Conservation (phyloP, 345 rosid species). For the Eucalyptus albens region DNA sequence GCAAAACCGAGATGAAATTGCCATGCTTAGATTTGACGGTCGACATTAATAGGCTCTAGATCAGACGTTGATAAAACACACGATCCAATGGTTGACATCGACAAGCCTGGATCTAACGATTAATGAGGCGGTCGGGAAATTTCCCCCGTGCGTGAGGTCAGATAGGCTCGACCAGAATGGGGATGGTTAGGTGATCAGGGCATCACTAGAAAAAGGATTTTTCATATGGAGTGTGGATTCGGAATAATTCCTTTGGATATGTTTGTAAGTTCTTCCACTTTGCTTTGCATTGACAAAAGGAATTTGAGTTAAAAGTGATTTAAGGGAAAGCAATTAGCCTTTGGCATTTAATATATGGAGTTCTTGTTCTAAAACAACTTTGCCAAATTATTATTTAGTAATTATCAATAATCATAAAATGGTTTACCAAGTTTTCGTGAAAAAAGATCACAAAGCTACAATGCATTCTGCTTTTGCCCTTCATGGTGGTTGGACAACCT, state of each 20-base stretch:
- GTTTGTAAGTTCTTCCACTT: background rate
- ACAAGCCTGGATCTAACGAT: background rate
- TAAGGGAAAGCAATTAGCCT: background rate
- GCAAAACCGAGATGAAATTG: background rate
- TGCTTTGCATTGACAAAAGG: background rate
- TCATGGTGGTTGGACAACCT: background rate
- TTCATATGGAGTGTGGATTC: background rate
- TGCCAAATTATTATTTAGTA: background rate
- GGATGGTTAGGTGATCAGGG: background rate
- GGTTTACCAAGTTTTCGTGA: fast-evolving
- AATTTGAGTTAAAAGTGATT: background rate
- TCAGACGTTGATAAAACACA: background rate
- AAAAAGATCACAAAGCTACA: background rate
- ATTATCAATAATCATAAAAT: background rate
- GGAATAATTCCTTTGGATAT: background rate
- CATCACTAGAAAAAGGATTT: background rate
- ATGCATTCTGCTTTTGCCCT: background rate
- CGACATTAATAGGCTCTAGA: background rate
- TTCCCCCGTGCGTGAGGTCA: background rate
- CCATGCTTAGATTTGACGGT: background rate
- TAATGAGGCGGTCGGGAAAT: no score
- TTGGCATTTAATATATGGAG: background rate
- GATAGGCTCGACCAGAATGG: background rate
- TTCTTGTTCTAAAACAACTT: background rate
- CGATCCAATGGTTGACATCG: background rate